phyloP scores from a whole-genome alignment of 495 filamentous ascomycete genomes.

The Glonium stellatum region DNA sequence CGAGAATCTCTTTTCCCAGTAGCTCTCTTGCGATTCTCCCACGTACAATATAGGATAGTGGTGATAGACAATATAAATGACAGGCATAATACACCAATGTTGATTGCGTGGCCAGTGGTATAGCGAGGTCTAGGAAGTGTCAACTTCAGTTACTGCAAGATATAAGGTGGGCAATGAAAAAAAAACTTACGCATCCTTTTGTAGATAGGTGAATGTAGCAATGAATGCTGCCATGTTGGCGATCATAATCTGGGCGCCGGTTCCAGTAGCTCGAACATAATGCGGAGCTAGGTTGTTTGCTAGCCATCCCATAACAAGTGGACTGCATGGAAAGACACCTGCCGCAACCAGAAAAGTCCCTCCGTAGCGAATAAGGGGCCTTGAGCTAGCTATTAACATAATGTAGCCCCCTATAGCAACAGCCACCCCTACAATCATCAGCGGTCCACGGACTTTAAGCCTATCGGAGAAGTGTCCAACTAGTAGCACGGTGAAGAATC shows the following conservation, averaged over 20 bases:
- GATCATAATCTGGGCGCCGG: slow-evolving; percentile 41
- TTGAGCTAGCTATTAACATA: slow-evolving; percentile 61
- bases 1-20: slow-evolving; percentile 40
- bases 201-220: slow-evolving; percentile 46
- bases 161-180: not conserved
- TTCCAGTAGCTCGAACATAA: slow-evolving; percentile 44
- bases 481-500: slow-evolving; percentile 64
- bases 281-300: slow-evolving; percentile 71
- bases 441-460: slow-evolving; percentile 65
- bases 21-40: slow-evolving; percentile 44
- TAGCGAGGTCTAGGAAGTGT: slow-evolving; percentile 36
- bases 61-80: slow-evolving; percentile 34
- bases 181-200: slow-evolving; percentile 39
- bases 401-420: slow-evolving; percentile 71
- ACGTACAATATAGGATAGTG: slow-evolving; percentile 39
- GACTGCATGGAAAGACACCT: slow-evolving; percentile 84
- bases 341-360: slow-evolving; percentile 79
- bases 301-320: slow-evolving; percentile 86
- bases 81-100: slow-evolving; percentile 39
- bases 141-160: not conserved
- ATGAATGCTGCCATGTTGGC: slow-evolving; percentile 48
- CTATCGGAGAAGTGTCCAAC: slow-evolving; percentile 75
- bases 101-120: slow-evolving; percentile 43
- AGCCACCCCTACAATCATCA: slow-evolving; percentile 66
- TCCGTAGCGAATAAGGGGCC: slow-evolving; percentile 63